These are phyloP conservation scores for Fagus sylvatica DNA, from an alignment of 306 rosid species.

Conservation along the genomic window DNA sequence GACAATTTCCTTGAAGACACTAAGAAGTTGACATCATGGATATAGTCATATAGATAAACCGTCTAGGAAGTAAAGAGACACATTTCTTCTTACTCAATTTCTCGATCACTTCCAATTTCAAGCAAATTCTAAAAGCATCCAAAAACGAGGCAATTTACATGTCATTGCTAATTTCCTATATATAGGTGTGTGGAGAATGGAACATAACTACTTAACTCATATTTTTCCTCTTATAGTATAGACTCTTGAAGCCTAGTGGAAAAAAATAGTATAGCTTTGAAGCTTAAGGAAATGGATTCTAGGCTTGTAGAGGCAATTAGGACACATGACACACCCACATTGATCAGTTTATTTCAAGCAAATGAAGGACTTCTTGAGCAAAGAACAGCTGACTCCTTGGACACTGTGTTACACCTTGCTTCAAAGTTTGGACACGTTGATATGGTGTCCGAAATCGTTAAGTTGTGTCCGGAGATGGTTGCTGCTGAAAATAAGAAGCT, in stretches of 20 bases:
- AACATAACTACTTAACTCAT: background rate
- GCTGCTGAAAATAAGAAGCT: conserved; percentile 43
- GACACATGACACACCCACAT: conserved; percentile 36
- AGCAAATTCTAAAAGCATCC: background rate
- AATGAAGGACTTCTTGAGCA: conserved; percentile 45
- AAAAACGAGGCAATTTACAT: background rate
- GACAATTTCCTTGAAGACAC: too few species aligned
- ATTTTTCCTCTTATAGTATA: background rate
- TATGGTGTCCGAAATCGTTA: conserved; percentile 49
- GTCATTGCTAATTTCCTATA: background rate
- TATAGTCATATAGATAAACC: too few species aligned
- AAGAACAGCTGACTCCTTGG: conserved; percentile 40
- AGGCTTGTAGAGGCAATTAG: conserved; percentile 44
- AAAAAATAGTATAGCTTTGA: background rate
- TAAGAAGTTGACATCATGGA: too few species aligned
- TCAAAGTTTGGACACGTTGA: conserved; percentile 47
- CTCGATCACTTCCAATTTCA: background rate
- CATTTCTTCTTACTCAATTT: background rate
- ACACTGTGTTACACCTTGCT: conserved; percentile 72
- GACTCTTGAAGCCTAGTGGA: background rate
- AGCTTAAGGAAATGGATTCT: conserved; percentile 44
- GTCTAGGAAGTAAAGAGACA: background rate
- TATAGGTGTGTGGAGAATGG: background rate
- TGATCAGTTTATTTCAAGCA: conserved; percentile 37
- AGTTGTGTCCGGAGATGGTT: conserved; percentile 56